Conservation (phyloP, 2,329 filamentous ascomycete genomes). For the Apiospora malaysiana region DNA sequence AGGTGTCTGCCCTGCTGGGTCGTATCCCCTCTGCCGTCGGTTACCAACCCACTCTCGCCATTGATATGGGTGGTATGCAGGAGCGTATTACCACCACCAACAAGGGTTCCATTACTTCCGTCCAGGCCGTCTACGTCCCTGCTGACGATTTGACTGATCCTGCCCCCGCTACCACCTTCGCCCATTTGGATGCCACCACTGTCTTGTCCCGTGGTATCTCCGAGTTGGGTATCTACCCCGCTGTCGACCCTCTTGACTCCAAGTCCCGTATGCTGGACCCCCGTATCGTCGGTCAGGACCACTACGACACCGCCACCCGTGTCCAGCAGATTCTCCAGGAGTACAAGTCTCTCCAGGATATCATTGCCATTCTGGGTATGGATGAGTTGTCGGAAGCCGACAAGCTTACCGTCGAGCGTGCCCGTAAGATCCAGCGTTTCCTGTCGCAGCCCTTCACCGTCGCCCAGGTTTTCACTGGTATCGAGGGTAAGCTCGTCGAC, state of each 20-base stretch:
- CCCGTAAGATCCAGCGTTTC: constrained; percentile 99
- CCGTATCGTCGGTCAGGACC: constrained; percentile 96
- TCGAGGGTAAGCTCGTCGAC: constrained; percentile 96
- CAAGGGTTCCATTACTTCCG: constrained; percentile 99
- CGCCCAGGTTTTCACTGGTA: constrained; percentile 82
- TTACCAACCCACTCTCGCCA: constrained; percentile 98
- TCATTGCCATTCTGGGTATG: constrained; percentile 99
- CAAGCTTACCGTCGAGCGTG: constrained; percentile 99
- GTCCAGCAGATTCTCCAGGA: constrained; percentile 99
- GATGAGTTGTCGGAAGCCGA: constrained; percentile 99
- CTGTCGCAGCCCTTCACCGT: constrained; percentile 98
- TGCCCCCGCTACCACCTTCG: constrained; percentile 98
- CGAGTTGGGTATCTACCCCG: constrained; percentile 99
- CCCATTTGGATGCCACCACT: constrained; percentile 99
- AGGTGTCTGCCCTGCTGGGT: constrained; percentile 98
- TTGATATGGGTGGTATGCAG: constrained; percentile 99
- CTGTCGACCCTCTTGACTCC: constrained; percentile 99
- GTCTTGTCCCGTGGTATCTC: constrained; percentile 99
- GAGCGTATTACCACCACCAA: constrained; percentile 99
- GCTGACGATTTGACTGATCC: constrained; percentile 99
- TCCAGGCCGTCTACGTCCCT: constrained; percentile 99
- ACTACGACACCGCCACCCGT: constrained; percentile 92
- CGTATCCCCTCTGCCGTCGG: constrained; percentile 99
- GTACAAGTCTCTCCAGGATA: constrained; percentile 99
- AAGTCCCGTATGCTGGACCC: constrained; percentile 99